A percentile compares a stretch with the other conserved stretches of the same genome.
These are phyloP conservation scores for Nannochloropsis gaditana DNA, from an alignment of 108 stramenopile genomes.

Conservation along the genomic window DNA sequence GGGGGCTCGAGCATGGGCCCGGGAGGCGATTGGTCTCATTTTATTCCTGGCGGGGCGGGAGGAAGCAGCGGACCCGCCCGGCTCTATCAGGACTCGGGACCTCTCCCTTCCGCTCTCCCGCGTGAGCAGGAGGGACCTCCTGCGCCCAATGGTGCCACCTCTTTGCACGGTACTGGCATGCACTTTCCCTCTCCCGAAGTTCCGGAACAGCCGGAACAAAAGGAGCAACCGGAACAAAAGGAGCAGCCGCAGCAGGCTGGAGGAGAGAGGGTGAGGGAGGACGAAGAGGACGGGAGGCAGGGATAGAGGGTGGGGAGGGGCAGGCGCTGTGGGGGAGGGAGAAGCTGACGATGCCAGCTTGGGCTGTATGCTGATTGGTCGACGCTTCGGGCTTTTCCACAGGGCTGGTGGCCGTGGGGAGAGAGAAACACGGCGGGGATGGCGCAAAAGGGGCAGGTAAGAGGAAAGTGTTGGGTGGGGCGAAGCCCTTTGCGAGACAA, in stretches of 20 bases:
- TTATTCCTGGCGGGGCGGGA: not conserved
- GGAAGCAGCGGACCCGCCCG: constrained; percentile 8
- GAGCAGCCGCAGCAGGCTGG: not conserved
- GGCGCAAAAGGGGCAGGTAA: not conserved
- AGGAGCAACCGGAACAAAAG: not conserved
- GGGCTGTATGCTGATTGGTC: too few relatives aligned
- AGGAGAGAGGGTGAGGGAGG: not conserved
- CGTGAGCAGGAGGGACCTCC: not conserved
- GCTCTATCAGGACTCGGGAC: not conserved
- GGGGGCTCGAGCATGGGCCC: not conserved
- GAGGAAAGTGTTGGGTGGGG: not conserved
- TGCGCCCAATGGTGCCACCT: not conserved
- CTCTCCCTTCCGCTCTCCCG: not conserved
- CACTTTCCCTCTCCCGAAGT: not conserved
- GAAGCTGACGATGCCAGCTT: too few relatives aligned
- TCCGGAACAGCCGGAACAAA: not conserved
- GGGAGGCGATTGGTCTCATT: not conserved
- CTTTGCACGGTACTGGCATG: not conserved
- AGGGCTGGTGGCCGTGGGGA: too few relatives aligned
- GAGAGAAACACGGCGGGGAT: too few relatives aligned
- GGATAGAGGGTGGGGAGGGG: not conserved
- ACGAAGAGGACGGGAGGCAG: not conserved
- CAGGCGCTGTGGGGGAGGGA: too few relatives aligned
- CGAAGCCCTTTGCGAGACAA: too few relatives aligned
- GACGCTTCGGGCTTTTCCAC: too few relatives aligned